Base-by-base conservation (phyloP, 2,329 filamentous ascomycete genomes). In the Exophiala oligosperma region DNA sequence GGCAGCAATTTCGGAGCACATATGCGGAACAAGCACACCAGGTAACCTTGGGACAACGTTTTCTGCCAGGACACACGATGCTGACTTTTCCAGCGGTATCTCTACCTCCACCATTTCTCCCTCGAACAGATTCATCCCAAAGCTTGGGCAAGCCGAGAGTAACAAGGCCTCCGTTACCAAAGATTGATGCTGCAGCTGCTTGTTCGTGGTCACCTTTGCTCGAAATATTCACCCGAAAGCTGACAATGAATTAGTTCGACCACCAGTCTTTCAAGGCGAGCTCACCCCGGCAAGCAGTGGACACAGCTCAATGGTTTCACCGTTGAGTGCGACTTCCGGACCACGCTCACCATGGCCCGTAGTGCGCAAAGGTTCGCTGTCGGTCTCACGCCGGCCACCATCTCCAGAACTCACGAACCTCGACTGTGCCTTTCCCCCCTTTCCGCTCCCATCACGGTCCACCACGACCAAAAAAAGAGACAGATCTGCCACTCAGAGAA, bases 1-100 rank as follows among this genome's bases (percentile, higher is more conserved):
- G 66, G 88, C 89, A 41, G 79, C 87, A 72, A 89, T 96, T 87
- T 91, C 90, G 61, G 91, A 95, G 62, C 92, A 96, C 77, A 72
- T 90, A 61, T 96, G 92, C 73, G 73, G 73, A 47, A 76, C 73
- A 58, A 60, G 46, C 40, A 51, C 50, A 56, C 70, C 76, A 60
- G 70, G 78, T 74, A 76, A 61, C 67, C 24, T 59, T 67, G 37
- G 55, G 51, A 28, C 67, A 64, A 46, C 52, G 68, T 29, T 3
- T 35, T 14, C 38, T 14, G 4, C 17, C 40, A 17, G 21, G 41
- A 50, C 41, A 57, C 52, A n/a, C 49, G 61, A n/a, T 44, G 59
- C 48, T 62, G 58, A 51, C 58, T 35, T 24, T 7, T 32, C 17
- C 26, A 61, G 59, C 28, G 47, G 41, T 47, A n/a, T 37, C 41